phyloP scores from a whole-genome alignment of 2,329 filamentous ascomycete genomes.

The Aspergillus alliaceus region DNA sequence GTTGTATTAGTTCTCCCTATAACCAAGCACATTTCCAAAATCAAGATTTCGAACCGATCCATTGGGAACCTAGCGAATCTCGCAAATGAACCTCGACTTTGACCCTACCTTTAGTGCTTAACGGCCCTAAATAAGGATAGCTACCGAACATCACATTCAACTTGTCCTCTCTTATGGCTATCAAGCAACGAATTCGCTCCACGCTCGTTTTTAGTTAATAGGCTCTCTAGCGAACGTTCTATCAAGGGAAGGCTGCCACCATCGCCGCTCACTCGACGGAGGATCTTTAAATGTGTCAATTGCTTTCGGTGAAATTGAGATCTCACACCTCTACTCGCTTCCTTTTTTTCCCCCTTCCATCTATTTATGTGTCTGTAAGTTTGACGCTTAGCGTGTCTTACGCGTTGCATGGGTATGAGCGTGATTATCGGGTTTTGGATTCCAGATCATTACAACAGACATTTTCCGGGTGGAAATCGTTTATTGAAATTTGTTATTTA shows the following conservation, averaged over 20 bases:
- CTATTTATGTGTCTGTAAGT: background rate
- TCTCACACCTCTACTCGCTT: background rate
- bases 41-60: constrained; percentile 46
- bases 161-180: background rate
- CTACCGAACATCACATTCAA: background rate
- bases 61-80: constrained; percentile 44
- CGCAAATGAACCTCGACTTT: constrained; percentile 23
- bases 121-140: background rate
- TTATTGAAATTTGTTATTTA: background rate
- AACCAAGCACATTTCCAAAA: constrained; percentile 50
- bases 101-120: background rate
- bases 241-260: background rate
- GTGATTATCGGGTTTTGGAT: constrained; percentile 7
- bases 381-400: constrained; percentile 18
- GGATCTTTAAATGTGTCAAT: background rate
- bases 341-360: background rate
- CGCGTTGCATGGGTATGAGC: constrained; percentile 23
- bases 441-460: constrained; percentile 3
- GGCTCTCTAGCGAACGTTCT: background rate
- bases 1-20: constrained; percentile 39
- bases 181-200: constrained; percentile 1
- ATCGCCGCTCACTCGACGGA: background rate
- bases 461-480: constrained; percentile 3
- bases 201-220: background rate
- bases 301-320: constrained; percentile 1